Evolutionary conservation across 352 stramenopile species (phyloP).

Genomic region (Globisporangium cystogenes): DNA sequence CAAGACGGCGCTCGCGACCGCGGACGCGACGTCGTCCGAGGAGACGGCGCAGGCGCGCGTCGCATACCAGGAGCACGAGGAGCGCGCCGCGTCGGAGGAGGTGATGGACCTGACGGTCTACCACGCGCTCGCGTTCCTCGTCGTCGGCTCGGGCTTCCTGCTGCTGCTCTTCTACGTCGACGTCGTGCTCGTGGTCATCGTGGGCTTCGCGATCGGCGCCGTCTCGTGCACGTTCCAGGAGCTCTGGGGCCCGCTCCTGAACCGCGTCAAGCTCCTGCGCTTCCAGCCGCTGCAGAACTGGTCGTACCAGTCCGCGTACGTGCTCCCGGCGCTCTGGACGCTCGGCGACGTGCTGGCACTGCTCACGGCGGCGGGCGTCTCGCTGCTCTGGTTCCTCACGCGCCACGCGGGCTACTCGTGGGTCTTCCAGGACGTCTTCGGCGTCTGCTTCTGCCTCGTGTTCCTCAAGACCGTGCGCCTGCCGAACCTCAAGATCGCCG

Average conservation of each 20-base stretch:
- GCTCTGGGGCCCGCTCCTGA: constrained; percentile 57
- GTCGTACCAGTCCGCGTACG: constrained; percentile 30
- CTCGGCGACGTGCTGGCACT: constrained; percentile 85
- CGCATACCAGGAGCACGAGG: constrained; percentile 54
- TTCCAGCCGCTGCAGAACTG: constrained; percentile 33
- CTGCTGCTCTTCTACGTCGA: constrained; percentile 90
- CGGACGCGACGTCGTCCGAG: constrained; percentile 47
- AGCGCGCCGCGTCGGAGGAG: constrained; percentile 31
- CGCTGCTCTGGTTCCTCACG: constrained; percentile 66
- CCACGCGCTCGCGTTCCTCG: constrained; percentile 89
- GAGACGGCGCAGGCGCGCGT: constrained; percentile 38
- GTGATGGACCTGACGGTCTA: constrained; percentile 87
- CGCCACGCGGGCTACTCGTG: constrained; percentile 82
- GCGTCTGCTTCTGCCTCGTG: constrained; percentile 91
- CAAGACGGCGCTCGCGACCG: constrained; percentile 35
- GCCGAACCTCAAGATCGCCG: constrained; percentile 90
- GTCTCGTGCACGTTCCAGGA: constrained; percentile 49
- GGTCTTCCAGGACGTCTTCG: constrained; percentile 93
- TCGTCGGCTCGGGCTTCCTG: constrained; percentile 87
- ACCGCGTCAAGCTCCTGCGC: constrained; percentile 29
- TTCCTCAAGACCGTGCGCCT: constrained; percentile 91
- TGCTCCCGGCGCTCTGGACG: constrained; percentile 61
- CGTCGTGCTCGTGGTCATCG: constrained; percentile 71
- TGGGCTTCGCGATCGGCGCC: constrained; percentile 54
- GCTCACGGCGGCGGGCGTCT: constrained; percentile 40